Evolutionary conservation across 2,329 filamentous ascomycete genomes (phyloP).

Genomic region (Penicillium sp.): DNA sequence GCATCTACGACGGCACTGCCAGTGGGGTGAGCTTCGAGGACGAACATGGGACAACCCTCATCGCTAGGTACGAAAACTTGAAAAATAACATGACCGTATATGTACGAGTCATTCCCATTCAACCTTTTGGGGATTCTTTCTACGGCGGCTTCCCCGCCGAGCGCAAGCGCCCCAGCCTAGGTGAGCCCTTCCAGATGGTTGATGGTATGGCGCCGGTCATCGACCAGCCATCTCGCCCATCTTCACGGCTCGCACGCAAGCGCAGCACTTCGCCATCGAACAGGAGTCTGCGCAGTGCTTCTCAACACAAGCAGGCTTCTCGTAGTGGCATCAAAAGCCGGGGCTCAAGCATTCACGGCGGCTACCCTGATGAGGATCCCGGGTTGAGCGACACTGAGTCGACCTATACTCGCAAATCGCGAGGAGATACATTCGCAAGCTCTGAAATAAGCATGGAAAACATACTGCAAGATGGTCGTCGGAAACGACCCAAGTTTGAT

Average conservation of each 20-base stretch:
- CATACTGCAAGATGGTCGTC: constrained; percentile 92
- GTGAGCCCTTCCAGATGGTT: constrained; percentile 64
- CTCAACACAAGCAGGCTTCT: constrained; percentile 69
- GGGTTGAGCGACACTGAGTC: constrained; percentile 87
- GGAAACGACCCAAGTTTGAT: constrained; percentile 91
- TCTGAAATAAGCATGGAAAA: constrained; percentile 98
- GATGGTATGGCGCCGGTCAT: constrained; percentile 50
- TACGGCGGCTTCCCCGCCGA: constrained; percentile 50
- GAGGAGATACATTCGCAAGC: constrained; percentile 81
- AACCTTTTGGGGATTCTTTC: constrained; percentile 51
- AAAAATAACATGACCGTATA: constrained; percentile 88
- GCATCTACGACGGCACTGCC: constrained; percentile 77
- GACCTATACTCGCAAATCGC: constrained; percentile 71
- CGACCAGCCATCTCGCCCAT: constrained; percentile 64
- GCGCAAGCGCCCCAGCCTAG: constrained; percentile 58
- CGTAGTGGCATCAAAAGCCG: constrained; percentile 67
- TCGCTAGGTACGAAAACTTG: constrained; percentile 95
- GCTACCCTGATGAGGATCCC: constrained; percentile 67
- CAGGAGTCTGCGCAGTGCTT: constrained; percentile 73
- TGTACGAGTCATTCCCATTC: constrained; percentile 72
- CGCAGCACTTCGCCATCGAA: constrained; percentile 75
- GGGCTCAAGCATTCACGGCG: constrained; percentile 56
- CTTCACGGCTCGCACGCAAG: constrained; percentile 68
- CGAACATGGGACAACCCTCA: constrained; percentile 80
- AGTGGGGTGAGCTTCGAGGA: constrained; percentile 95